Base-by-base conservation (phyloP, 2,329 filamentous ascomycete genomes). In the Thelonectria olida region DNA sequence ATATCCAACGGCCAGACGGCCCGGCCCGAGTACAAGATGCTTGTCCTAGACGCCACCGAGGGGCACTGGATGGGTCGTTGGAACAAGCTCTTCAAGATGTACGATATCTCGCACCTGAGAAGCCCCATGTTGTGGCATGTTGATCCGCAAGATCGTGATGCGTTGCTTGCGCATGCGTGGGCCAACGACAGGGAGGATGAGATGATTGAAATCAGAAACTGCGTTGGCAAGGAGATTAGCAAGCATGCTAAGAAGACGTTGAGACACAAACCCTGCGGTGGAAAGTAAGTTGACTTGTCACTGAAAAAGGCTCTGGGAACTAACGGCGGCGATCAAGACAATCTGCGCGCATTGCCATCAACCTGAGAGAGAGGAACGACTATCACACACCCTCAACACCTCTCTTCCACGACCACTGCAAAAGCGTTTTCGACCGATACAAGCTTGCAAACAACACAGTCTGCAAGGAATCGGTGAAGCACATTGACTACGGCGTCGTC, bases 111-210 rank as follows among this genome's bases (percentile, higher is more conserved):
- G 1, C 87, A 93, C 68, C 79, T 96, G 38, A 84, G 92, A 15
- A 93, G 90, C 66, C 92, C 91, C 0, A 91, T 95, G 89, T 91
- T 94, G 70, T 95, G 93, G 79, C 92, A 96, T 71, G 82, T 92
- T 13, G 91, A 95, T 70, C 92, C 92, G 0, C 81, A 85, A 1
- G 91, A 95, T 74, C 82, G 91, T 2, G 92, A 95, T 77, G 89
- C 89, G 0, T 78, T 95, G 68, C 78, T 94, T 20, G 89, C 88
- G 1, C 91, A 89, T 75, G 84, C 90, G 0, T 88, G 91, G 68
- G 82, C 85, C 58, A 80, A 84, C 17, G 83, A 83, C 0, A 78
- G 88, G n/a, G 84, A 88, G 59, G 75, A 78, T 6, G 90, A 95
- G 69, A 76, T 93, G 8, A 80, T 85, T 47, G 90, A 94, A 76